Base-by-base conservation (phyloP, 2,329 filamentous ascomycete genomes). In the Penicillium sp. region DNA sequence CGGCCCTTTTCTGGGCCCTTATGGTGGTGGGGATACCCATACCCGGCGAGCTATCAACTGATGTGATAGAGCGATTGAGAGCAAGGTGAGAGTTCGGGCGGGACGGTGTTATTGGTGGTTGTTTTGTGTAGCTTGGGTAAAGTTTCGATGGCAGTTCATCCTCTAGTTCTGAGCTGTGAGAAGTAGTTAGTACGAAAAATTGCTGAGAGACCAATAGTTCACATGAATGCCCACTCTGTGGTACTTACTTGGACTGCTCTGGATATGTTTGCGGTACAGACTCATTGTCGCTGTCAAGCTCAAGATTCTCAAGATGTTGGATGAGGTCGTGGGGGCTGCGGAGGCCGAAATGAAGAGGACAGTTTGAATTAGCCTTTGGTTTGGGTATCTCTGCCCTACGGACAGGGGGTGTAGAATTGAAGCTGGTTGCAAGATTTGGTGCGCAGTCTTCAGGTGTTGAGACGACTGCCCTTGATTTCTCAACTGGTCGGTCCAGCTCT, bases 1-100 rank as follows among this genome's bases (percentile, higher is more conserved):
- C 69, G 11, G 67, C 67, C 56, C 66, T 72, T 58, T 77, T 80
- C 42, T 71, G 62, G 3, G 77, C 72, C 5, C 67, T 73, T 52
- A 75, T 62, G 67, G 76, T 67, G 43, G 63, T 61, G 26, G 69
- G 59, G 61, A 72, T 66, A 17, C n/a, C 47, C 44, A 59, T 66
- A 4, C 42, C 56, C 57, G 8, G 57, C 43, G 14, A 43, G 46
- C 50, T 52, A 17, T 44, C 50, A 17, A 35, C 11, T 1, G 30
- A 17, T 16, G 12, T 51, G 30, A 36, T 17, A 10, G 49, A 28
- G 30, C n/a, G 38, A 28, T 25, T 51, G 30, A 36, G n/a, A 35
- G 30, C 12, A 26, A 36, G 7, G 6, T 36, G 40, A 31, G 31
- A 4, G 1, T 50, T 50, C 3, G 12, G 9, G 8, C 28, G 37